These are phyloP conservation scores for Musa balbisiana DNA, from an alignment of 202 grass and related monocot genomes.

Conservation along the genomic window DNA sequence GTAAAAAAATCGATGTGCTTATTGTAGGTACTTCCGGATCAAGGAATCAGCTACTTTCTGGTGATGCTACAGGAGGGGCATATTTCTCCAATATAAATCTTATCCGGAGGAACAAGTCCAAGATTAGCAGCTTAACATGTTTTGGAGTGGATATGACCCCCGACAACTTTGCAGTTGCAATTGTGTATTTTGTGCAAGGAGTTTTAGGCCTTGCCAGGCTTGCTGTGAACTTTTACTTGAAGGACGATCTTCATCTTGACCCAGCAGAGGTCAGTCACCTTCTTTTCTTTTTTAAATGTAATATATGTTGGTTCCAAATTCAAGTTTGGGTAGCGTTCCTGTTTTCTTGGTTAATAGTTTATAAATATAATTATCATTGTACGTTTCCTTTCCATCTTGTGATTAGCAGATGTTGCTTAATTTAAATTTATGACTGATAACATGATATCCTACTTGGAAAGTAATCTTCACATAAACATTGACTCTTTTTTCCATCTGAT, in stretches of 20 bases:
- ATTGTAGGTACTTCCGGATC: constrained; percentile 38
- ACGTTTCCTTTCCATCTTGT: neutral
- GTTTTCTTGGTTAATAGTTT: neutral
- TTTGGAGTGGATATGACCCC: constrained; percentile 86
- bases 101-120: constrained; percentile 38
- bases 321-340: neutral
- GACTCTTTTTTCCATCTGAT: constrained; percentile 36
- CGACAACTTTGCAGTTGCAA: constrained; percentile 94
- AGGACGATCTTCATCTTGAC: constrained; percentile 92
- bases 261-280: constrained; percentile 64
- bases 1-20: constrained; percentile 5
- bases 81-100: constrained; percentile 25
- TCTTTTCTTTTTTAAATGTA: neutral
- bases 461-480: constrained; percentile 17
- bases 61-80: constrained; percentile 12
- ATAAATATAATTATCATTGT: neutral
- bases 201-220: constrained; percentile 96
- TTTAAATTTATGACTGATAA: neutral
- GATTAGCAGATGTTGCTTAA: neutral
- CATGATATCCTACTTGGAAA: neutral
- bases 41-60: constrained; percentile 30
- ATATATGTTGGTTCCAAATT: neutral
- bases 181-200: constrained; percentile 99
- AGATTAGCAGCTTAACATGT: constrained; percentile 45
- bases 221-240: constrained; percentile 94